A percentile compares a stretch with the other conserved stretches of the same genome.
Evolutionary conservation across 164 flowering plant genomes (phyloP).

Genomic region (Cinnamomum chago): DNA sequence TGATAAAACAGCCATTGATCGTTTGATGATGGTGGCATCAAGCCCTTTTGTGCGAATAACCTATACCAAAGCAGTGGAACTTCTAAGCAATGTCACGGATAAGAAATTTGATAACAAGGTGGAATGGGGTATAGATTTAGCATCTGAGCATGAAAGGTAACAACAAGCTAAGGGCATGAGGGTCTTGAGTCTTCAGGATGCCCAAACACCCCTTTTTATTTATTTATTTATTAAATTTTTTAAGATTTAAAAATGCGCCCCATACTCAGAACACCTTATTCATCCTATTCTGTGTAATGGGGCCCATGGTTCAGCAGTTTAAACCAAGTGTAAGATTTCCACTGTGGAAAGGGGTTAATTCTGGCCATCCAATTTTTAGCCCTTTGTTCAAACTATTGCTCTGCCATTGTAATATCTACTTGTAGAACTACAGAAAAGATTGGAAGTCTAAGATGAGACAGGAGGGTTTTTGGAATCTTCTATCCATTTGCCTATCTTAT

Average conservation of each 20-base stretch:
- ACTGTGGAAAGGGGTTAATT: not conserved
- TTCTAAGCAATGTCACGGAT: constrained; percentile 57
- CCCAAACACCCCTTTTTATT: not conserved
- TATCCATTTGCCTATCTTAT: not conserved
- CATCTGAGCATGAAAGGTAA: constrained; percentile 96
- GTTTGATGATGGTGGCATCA: constrained; percentile 72
- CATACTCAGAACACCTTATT: not conserved
- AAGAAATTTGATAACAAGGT: constrained; percentile 65
- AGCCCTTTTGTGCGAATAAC: constrained; percentile 69
- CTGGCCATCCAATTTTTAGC: not conserved
- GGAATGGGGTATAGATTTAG: constrained; percentile 89
- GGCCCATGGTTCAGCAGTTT: not conserved
- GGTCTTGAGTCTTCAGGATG: not conserved
- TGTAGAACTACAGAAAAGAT: not conserved
- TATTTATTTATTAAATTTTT: too few species aligned
- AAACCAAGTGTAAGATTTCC: not conserved
- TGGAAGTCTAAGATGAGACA: not conserved
- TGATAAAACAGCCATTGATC: constrained; percentile 67
- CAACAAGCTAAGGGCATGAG: not conserved
- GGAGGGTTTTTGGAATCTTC: not conserved
- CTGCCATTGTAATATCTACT: not conserved
- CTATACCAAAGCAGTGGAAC: constrained; percentile 72
- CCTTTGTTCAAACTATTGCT: too few species aligned
- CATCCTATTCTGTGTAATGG: not conserved
- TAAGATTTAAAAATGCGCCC: too few species aligned